Evolutionary conservation across 2,329 filamentous ascomycete genomes (phyloP), one percentile per base, ranked within the genome.

Genomic region (Periconia digitata): DNA sequence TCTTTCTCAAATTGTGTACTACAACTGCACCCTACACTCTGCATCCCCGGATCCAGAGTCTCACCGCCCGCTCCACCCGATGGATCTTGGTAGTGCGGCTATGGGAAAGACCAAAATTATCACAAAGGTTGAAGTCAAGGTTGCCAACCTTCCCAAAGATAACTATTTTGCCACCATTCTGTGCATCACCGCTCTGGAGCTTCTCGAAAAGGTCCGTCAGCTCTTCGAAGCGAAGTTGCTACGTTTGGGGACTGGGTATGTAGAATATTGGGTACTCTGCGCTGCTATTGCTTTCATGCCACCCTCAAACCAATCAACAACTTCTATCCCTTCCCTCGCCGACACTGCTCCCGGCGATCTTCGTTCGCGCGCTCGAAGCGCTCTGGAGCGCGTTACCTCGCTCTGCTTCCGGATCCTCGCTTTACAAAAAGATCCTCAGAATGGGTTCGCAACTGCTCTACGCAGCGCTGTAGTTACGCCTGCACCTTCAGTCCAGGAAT

Each of bases 191-290:
- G 59, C 63, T 2, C 47, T 66, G 22, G 56, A 60, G 6, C 58
- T 71, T 7, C 48, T 72, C 3, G 64, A 67, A 34, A 62, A 57
- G n/a, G 58, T 62, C 0, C 47, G 61, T 5, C 44, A 60, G 8
- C 50, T 66, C 7, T 69, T 66, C 37, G 68, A 72, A 34, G 44
- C 58, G 6, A 71, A 71, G 43, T 54, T 70, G 10, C 60, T 66
- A 56, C 65, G 67, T 8, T 53, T 71, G 10, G 68, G 67, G 8
- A 69, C 65, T 2, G 68, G 63, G 2, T 71, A 67, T 35, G 67
- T 70, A 60, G 67, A 71, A 42, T 68, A 58, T 46, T 70, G 65
- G 60, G 51, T 69, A 8, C 48, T 71, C 27, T 60, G 54, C n/a
- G 61, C 68, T 16, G 63, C 63, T 1, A 50, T 63, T 16, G 58